These are phyloP conservation scores for Kazachstania africana DNA, from an alignment of 805 yeast genomes.

Conservation along the genomic window DNA sequence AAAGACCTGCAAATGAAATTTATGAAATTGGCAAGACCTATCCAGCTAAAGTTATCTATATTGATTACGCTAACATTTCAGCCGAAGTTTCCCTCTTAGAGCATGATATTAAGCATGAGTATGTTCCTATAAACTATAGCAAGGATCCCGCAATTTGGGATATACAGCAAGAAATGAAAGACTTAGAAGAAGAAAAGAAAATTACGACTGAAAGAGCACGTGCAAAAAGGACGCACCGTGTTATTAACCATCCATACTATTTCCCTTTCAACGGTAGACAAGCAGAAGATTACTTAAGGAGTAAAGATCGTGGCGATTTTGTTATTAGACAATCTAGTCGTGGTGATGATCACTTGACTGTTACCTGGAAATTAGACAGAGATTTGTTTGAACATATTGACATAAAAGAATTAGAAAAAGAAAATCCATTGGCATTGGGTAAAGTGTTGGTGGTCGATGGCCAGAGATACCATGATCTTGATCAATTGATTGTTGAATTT, in stretches of 20 bases:
- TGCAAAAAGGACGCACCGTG: constrained; percentile 53
- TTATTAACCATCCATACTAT: constrained; percentile 85
- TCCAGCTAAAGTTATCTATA: constrained; percentile 63
- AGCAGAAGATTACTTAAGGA: constrained; percentile 89
- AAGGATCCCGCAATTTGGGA: constrained; percentile 72
- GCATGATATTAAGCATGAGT: constrained; percentile 47
- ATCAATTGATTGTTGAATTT: constrained; percentile 82
- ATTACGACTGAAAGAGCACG: constrained; percentile 48
- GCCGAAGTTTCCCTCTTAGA: constrained; percentile 65
- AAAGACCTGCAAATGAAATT: constrained; percentile 36
- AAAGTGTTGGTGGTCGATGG: constrained; percentile 53
- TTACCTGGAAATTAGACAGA: constrained; percentile 94
- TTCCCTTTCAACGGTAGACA: constrained; percentile 71
- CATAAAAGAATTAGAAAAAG: constrained; percentile 62
- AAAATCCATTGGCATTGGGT: constrained; percentile 51
- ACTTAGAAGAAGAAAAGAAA: constrained; percentile 41
- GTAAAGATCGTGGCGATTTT: constrained; percentile 79
- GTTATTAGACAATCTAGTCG: constrained; percentile 90
- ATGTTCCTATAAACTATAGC: constrained; percentile 26
- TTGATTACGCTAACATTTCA: constrained; percentile 63
- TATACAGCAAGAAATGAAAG: constrained; percentile 57
- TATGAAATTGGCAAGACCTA: constrained; percentile 66
- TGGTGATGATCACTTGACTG: constrained; percentile 78
- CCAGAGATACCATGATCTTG: constrained; percentile 71
- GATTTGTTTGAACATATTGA: constrained; percentile 86